phyloP scores from a whole-genome alignment of 1,284 basidiomycete species.

The Sanghuangporus baumii region DNA sequence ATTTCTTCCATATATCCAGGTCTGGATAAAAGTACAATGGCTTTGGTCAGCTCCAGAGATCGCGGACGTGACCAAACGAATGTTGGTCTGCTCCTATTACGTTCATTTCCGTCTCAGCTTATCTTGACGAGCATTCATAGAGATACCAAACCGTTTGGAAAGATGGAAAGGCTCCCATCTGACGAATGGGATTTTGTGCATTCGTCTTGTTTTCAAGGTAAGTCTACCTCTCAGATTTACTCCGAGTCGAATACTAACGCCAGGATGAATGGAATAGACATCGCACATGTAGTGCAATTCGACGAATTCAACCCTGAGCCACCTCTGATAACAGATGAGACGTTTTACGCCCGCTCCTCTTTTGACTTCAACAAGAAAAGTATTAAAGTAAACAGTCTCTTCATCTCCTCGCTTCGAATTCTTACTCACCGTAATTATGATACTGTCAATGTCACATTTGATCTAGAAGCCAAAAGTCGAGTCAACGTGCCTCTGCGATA shows the following conservation, averaged over 20 bases:
- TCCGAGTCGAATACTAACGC: not conserved
- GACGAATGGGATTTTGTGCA: conserved; percentile 15
- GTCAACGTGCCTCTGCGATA: conserved; percentile 7
- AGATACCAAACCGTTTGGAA: not conserved
- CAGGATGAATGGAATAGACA: not conserved
- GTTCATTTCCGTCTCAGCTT: not conserved
- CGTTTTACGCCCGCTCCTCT: conserved; percentile 8
- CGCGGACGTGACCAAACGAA: not conserved
- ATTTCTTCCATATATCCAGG: not conserved
- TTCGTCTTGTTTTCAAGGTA: conserved; percentile 13
- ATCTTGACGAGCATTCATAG: not conserved
- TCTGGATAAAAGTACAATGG: conserved; percentile 16
- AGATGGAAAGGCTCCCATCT: conserved; percentile 12
- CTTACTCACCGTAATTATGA: not conserved
- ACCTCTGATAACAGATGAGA: conserved; percentile 4
- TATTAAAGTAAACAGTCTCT: not conserved
- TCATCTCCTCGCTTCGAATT: too few species aligned
- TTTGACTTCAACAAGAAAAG: not conserved
- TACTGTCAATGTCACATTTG: not conserved
- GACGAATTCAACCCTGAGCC: conserved; percentile 4
- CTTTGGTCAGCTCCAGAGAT: conserved; percentile 8
- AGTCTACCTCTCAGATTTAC: not conserved
- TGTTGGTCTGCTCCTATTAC: not conserved
- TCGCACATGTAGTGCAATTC: not conserved
- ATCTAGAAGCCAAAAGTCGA: not conserved